Conservation (phyloP, 2,329 filamentous ascomycete genomes). For the Didymella sp. region DNA sequence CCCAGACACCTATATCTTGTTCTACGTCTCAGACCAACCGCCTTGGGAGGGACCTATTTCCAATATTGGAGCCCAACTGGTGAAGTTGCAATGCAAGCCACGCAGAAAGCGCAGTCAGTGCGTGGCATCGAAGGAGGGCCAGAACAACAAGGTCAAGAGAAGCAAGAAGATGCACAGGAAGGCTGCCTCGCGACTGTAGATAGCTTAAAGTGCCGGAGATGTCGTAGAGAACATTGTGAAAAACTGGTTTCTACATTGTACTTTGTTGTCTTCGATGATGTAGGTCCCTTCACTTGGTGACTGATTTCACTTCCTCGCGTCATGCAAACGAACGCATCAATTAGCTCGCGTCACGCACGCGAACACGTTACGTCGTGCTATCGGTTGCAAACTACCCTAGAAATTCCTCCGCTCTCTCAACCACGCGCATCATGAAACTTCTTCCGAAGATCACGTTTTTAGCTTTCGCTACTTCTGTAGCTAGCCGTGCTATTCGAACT, state of each 20-base stretch:
- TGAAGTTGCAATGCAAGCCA: background rate
- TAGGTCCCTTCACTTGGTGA: background rate
- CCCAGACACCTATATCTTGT: background rate
- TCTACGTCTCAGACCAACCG: background rate
- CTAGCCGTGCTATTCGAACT: slow-evolving; percentile 1
- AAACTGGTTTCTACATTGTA: background rate
- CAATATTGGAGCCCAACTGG: background rate
- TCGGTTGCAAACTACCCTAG: too few species aligned
- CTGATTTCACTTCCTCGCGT: background rate
- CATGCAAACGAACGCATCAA: background rate
- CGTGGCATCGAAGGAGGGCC: background rate
- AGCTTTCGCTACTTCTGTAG: background rate
- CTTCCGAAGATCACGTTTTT: background rate
- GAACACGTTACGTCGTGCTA: background rate
- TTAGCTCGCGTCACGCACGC: background rate
- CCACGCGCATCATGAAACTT: background rate
- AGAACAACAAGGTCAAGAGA: background rate
- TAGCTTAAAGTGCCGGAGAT: background rate
- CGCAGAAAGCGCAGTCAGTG: background rate
- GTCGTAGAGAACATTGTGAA: background rate
- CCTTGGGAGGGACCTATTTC: background rate
- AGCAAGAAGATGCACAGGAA: background rate
- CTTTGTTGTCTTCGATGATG: background rate
- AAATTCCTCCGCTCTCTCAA: background rate
- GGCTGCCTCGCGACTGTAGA: background rate